A percentile compares a stretch with the other conserved stretches of the same genome.
Evolutionary conservation across 192 early-diverging fungal species (phyloP).

Genomic region (Coemansia furcata): DNA sequence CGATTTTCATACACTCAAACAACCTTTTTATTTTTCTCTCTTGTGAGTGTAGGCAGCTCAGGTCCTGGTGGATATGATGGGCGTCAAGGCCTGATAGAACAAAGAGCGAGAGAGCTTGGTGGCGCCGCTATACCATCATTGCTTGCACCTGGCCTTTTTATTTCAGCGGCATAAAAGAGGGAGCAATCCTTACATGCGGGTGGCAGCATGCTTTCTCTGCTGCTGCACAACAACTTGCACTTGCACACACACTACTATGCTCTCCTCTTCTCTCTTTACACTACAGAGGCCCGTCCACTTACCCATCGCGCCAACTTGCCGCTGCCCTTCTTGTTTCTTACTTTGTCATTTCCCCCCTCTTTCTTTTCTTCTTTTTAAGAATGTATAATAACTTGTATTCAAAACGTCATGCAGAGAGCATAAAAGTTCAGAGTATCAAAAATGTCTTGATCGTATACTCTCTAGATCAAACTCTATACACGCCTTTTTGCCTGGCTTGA

Average conservation of each 20-base stretch:
- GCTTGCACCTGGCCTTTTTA: background rate
- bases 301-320: background rate
- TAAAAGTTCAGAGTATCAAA: too few relatives aligned
- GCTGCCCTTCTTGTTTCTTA: background rate
- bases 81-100: conserved; percentile 27
- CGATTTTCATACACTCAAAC: background rate
- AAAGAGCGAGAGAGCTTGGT: background rate
- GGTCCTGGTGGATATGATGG: conserved; percentile 55
- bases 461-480: too few relatives aligned
- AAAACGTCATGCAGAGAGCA: background rate
- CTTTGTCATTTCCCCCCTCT: background rate
- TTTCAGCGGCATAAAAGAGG: background rate
- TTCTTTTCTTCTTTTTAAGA: conserved; percentile 1
- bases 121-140: background rate
- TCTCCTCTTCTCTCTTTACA: background rate
- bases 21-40: background rate
- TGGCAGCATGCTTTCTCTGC: conserved; percentile 4
- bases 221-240: background rate
- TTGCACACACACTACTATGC: background rate
- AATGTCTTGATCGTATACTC: too few relatives aligned
- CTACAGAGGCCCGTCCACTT: background rate
- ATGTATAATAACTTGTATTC: background rate
- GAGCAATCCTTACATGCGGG: background rate
- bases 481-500: too few relatives aligned
- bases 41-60: conserved; percentile 50